Evolutionary conservation across 768 basidiomycete genomes (phyloP), one percentile per base, ranked within the genome.

Genomic region (Tricholoma matsutake): DNA sequence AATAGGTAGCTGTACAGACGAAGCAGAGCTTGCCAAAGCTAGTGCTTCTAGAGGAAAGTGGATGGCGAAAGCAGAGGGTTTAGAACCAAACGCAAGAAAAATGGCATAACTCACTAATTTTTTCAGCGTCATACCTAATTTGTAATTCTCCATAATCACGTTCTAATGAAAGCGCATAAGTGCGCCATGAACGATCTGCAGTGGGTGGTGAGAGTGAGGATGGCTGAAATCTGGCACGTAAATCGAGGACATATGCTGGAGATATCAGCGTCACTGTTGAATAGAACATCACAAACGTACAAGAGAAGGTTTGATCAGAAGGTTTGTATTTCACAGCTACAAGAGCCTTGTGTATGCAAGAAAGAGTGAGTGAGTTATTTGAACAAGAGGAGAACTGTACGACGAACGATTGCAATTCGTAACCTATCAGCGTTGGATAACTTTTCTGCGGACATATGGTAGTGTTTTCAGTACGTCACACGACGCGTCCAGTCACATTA

Each of bases 291-390:
- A 5, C 14, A 31, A n/a, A 63, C 77, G 45, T 63, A 83, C 84
- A 74, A 54, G 72, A 61, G 61, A 73, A 72, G 9, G 81, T 79
- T 63, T 78, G 74, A 22, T 72, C 63, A 16, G 68, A 57, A 28
- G 82, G 81, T 60, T 81, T 83, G 68, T 73, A 75, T 69, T 75
- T 78, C 31, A 84, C 69, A 8, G 78, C 77, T 20, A 75, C 69
- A 25, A 85, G 65, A 9, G 82, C 83, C 83, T 85, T 56, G 14
- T 51, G 7, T 18, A 53, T 32, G 31, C n/a, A 4, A 49, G 35
- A 41, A 56, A 43, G 49, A 29, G 22, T 63, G 49, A 29, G 22
- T 63, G 59, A 57, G 55, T 32, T 16, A 25, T 45, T 39, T 5
- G 25, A 10, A 32, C 35, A 31, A 6, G n/a, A 5, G 55, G 16